Evolutionary conservation across 192 early-diverging fungal species (phyloP).

Genomic region (Coemansia furcata): DNA sequence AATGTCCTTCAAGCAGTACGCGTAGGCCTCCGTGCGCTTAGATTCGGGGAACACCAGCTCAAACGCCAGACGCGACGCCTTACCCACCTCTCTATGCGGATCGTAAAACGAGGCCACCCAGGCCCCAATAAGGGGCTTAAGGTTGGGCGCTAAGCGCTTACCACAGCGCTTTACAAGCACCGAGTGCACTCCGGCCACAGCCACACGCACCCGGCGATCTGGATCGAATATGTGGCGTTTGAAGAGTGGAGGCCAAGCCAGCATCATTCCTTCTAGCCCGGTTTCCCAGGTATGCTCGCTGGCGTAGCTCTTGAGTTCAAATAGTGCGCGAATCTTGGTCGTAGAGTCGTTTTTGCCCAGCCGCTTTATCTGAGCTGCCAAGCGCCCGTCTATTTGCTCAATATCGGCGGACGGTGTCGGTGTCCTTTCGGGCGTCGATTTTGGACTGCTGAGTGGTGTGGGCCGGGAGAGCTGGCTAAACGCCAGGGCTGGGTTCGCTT

Average conservation of each 20-base stretch:
- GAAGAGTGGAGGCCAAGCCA: conserved; percentile 43
- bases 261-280: conserved; percentile 35
- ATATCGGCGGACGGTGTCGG: conserved; percentile 15
- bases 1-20: conserved; percentile 75
- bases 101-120: conserved; percentile 88
- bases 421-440: conserved; percentile 8
- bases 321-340: conserved; percentile 84
- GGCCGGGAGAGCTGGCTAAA: conserved; percentile 67
- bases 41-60: conserved; percentile 78
- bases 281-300: conserved; percentile 54
- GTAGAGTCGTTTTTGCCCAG: conserved; percentile 83
- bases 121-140: conserved; percentile 78
- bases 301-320: conserved; percentile 70
- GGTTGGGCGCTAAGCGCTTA: conserved; percentile 73
- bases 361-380: conserved; percentile 78
- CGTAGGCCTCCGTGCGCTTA: conserved; percentile 72
- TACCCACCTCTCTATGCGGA: conserved; percentile 72
- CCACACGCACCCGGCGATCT: conserved; percentile 80
- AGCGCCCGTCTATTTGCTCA: conserved; percentile 57
- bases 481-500: conserved; percentile 56
- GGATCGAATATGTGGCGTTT: conserved; percentile 61
- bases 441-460: conserved; percentile 19
- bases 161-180: conserved; percentile 63
- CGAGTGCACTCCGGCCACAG: conserved; percentile 65
- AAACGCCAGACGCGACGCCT: conserved; percentile 49